Base-by-base conservation (phyloP, 805 yeast species). In the Maudiozyma barnettii region DNA sequence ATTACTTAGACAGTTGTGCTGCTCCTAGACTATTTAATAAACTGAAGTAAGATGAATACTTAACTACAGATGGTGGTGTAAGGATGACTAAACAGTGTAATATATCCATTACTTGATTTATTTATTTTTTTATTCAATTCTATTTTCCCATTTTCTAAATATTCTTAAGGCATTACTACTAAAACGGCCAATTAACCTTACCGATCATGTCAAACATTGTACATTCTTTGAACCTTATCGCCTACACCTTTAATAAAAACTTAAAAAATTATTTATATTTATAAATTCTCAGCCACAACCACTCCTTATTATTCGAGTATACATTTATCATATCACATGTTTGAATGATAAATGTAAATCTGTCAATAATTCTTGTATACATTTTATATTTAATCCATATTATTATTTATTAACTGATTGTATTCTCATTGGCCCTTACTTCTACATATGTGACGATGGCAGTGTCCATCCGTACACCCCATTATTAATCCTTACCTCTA, bases 1-100 rank as follows among this genome's bases (percentile, higher is more conserved):
- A 91, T 71, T 87, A 95, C 74, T 59, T 90, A 61, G 88, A 87
- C 71, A 93, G 86, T 67, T 81, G 95, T 74, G 88, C 83, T 66
- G 88, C 95, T 53, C 95, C 95, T 71, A 83, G 80, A 69, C 75
- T 90, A 68, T 87, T 90, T 76, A 72, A 78, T 75, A 85, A 83
- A 72, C 80, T 89, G 71, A 87, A 86, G 71, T 89, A 79, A 26
- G 30, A 26, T 9, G 30, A 26, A 26, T 26, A 26, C 30, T 26
- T 26, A 26, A 26, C 10, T 26, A 26, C 30, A 3, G 8, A 26
- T 9, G 10, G 8, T 9, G 30, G 8, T 2, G 8, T 2, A 26
- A 26, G 2, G 8, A 26, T 26, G 30, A 26, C 30, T 26, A 26
- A 26, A 26, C 10, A n/a, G n/a, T 26, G 8, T 26, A 12, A 26